Percentiles rank a stretch among this genome's conserved stretches.
Evolutionary conservation across 345 rosid genomes (phyloP).

Genomic region (Euphorbia pulcherrima): DNA sequence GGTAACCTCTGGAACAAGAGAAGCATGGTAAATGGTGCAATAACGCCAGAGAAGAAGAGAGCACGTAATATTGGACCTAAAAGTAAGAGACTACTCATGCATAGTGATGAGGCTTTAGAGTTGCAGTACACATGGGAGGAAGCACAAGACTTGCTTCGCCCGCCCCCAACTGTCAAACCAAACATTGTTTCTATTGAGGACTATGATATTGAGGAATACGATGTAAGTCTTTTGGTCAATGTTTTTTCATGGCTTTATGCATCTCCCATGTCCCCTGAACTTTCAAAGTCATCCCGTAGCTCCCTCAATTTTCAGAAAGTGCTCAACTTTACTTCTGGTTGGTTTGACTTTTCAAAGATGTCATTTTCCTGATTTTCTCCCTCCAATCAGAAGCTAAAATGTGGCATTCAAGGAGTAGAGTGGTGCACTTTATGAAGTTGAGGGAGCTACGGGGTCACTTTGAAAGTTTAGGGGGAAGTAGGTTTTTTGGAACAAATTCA

Average conservation of each 20-base stretch:
- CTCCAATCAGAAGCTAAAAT: no score
- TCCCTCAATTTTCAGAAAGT: no score
- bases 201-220: conserved; percentile 84
- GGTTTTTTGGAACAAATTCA: no score
- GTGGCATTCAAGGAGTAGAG: no score
- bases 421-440: no score
- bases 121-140: conserved; percentile 84
- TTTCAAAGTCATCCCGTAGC: no score
- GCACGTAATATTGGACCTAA: conserved; percentile 71
- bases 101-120: conserved; percentile 66
- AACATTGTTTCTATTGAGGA: conserved; percentile 60
- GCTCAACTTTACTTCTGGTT: no score
- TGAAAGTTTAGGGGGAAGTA: no score
- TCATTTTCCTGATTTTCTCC: no score
- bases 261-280: no score
- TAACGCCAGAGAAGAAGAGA: conserved; percentile 53
- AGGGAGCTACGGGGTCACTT: no score
- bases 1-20: conserved; percentile 44
- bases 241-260: conserved; percentile 4
- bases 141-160: conserved; percentile 85
- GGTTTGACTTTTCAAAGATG: no score
- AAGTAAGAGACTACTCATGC: conserved; percentile 64
- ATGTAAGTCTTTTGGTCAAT: conserved; percentile 40
- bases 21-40: conserved; percentile 30
- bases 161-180: conserved; percentile 58